These are phyloP conservation scores for Fraxinus floribunda DNA, from an alignment of 305 asterid species.

Conservation along the genomic window DNA sequence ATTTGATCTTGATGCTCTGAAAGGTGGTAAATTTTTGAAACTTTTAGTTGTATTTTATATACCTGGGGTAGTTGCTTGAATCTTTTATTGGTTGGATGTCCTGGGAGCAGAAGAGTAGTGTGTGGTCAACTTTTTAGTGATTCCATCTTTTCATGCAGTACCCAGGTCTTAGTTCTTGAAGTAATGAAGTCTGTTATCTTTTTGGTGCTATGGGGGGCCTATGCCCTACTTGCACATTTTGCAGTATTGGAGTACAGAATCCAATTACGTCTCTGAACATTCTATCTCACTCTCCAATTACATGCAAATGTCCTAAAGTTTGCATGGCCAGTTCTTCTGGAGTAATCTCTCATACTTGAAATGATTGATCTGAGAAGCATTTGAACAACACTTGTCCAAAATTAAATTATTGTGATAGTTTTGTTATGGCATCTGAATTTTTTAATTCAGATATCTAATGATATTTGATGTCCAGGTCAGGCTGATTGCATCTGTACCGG, in stretches of 20 bases:
- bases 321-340: not conserved
- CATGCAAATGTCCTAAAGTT: not conserved
- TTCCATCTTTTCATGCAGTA: not conserved
- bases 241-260: not conserved
- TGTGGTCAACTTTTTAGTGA: not conserved
- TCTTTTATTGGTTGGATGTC: not conserved
- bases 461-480: constrained; percentile 62
- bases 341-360: not conserved
- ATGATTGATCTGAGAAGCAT: not conserved
- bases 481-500: constrained; percentile 94
- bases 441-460: not conserved
- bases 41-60: not conserved
- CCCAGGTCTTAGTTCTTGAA: not conserved
- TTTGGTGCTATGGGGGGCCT: not conserved
- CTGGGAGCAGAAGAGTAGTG: not conserved
- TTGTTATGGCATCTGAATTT: not conserved
- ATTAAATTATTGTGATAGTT: not conserved
- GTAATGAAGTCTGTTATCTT: not conserved
- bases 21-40: not conserved
- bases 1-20: not conserved
- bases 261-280: not conserved
- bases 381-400: not conserved
- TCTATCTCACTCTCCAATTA: not conserved
- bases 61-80: not conserved
- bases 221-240: not conserved